These are phyloP conservation scores for Penicillium sp. DNA, from an alignment of 2,329 filamentous ascomycete genomes.

Conservation along the genomic window DNA sequence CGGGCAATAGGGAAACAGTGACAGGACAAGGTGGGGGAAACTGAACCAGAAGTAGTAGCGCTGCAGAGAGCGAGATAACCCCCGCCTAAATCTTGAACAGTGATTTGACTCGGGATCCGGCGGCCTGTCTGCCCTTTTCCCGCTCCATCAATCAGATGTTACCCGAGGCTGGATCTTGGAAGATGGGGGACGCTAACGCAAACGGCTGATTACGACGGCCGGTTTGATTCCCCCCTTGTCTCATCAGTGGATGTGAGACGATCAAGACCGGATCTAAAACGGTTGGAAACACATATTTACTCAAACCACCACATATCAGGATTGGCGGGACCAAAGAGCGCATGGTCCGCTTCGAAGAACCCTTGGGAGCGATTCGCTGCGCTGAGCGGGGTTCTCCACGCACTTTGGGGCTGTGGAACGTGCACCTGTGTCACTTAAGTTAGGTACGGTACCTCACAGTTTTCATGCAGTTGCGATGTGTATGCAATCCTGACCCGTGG, in stretches of 20 bases:
- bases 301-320: slow-evolving; percentile 1
- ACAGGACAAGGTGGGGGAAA: slow-evolving; percentile 11
- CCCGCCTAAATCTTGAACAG: slow-evolving; percentile 17
- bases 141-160: slow-evolving; percentile 21
- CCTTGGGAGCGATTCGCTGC: slow-evolving; percentile 7
- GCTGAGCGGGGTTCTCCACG: slow-evolving; percentile 11
- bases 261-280: slow-evolving; percentile 4
- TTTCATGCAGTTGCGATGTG: slow-evolving; percentile 3
- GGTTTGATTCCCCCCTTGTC: slow-evolving; percentile 2
- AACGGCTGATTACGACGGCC: slow-evolving; percentile 14
- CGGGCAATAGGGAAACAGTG: background rate
- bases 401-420: slow-evolving; percentile 8
- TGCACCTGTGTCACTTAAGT: slow-evolving; percentile 4
- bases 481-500: slow-evolving; percentile 1
- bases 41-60: background rate
- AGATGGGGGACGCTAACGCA: slow-evolving; percentile 14
- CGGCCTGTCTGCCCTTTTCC: background rate
- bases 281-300: slow-evolving; percentile 4
- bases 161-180: slow-evolving; percentile 17
- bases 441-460: slow-evolving; percentile 13
- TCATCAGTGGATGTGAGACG: background rate
- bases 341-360: slow-evolving; percentile 3
- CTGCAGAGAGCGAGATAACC: slow-evolving; percentile 13
- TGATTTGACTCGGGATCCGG: slow-evolving; percentile 14
- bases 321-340: background rate